phyloP scores from a whole-genome alignment of 768 basidiomycete genomes.

The Erythrobasidium yunnanense region DNA sequence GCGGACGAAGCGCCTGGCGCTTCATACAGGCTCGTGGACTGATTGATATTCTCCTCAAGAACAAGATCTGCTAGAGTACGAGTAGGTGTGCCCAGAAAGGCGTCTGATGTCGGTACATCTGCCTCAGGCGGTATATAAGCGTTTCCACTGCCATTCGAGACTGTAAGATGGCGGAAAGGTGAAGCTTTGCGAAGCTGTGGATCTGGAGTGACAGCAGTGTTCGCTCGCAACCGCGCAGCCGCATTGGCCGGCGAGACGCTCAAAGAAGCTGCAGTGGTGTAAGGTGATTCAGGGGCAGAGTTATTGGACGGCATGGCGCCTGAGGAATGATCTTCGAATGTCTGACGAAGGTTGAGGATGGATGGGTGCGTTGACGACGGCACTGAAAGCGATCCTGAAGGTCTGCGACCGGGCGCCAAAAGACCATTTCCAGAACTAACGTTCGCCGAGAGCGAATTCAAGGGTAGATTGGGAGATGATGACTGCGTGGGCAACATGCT shows the following conservation, averaged over 20 bases:
- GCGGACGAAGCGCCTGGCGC: too few species aligned
- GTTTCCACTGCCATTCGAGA: background rate
- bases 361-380: conserved; percentile 21
- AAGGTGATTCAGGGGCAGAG: background rate
- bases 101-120: too few species aligned
- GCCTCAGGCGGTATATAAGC: too few species aligned
- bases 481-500: background rate
- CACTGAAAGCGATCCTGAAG: background rate
- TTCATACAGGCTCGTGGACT: background rate
- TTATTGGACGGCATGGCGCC: background rate
- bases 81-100: background rate
- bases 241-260: background rate
- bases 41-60: background rate
- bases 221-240: conserved; percentile 7
- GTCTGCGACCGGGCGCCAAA: background rate
- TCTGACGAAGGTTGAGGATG: conserved; percentile 12
- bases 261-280: background rate
- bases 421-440: background rate
- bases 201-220: conserved; percentile 8
- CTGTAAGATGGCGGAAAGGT: background rate
- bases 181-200: background rate
- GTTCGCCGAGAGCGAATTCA: background rate
- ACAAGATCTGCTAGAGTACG: background rate
- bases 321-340: conserved; percentile 7
- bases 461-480: background rate